phyloP scores from a whole-genome alignment of 2,329 filamentous ascomycete species.

The Chaetomium olivaceum region DNA sequence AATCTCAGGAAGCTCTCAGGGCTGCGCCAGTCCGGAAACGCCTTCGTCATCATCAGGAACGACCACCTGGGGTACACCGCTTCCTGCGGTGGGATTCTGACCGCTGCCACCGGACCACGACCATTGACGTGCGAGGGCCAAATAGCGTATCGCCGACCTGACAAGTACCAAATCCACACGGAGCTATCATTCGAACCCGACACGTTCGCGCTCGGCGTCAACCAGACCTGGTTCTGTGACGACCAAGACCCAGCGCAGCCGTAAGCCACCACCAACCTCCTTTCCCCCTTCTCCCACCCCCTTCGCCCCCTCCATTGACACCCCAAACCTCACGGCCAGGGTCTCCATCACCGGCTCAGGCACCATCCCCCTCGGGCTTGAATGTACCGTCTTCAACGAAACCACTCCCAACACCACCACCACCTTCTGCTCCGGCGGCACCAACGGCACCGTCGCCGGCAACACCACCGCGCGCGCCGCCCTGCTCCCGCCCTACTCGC shows the following conservation, averaged over 20 bases:
- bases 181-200: constrained; percentile 25
- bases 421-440: constrained; percentile 27
- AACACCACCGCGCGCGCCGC: constrained; percentile 13
- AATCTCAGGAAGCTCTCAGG: constrained; percentile 21
- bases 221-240: constrained; percentile 35
- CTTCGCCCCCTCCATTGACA: background rate
- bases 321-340: background rate
- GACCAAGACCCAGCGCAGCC: constrained; percentile 28
- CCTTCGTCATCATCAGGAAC: constrained; percentile 21
- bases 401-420: constrained; percentile 17
- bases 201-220: constrained; percentile 24
- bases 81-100: constrained; percentile 15
- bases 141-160: constrained; percentile 1
- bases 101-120: background rate
- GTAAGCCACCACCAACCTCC: constrained; percentile 20
- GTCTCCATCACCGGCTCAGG: constrained; percentile 26
- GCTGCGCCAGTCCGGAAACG: constrained; percentile 16
- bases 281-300: background rate
- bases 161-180: constrained; percentile 26
- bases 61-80: constrained; percentile 19
- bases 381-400: constrained; percentile 20
- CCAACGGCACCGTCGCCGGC: constrained; percentile 21
- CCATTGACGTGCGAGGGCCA: constrained; percentile 16
- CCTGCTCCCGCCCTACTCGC: constrained; percentile 29
- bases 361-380: constrained; percentile 24